Conservation (phyloP, 331 rosid genomes). For the Rosa hybrid region DNA sequence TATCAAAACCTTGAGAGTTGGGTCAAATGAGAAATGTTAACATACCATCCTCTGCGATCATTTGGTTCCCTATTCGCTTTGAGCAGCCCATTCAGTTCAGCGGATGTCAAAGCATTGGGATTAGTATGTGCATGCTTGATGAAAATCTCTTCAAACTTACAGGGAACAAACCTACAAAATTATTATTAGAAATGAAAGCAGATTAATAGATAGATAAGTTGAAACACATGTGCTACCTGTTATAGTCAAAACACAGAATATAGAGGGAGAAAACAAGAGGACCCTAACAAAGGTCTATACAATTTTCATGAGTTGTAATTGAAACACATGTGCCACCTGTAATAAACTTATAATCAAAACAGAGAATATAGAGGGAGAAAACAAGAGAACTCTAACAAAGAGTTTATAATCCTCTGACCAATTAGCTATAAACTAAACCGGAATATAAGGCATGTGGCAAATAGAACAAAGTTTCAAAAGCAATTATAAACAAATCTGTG, state of each 20-base stretch:
- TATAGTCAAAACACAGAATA: background rate
- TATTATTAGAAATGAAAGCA: background rate
- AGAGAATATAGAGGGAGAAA: background rate
- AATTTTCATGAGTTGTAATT: background rate
- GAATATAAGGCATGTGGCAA: background rate
- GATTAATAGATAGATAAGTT: background rate
- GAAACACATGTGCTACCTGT: background rate
- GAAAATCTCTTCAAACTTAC: constrained; percentile 73
- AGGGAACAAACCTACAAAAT: constrained; percentile 57
- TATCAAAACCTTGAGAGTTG: background rate
- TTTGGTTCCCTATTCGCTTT: constrained; percentile 57
- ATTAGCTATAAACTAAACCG: background rate
- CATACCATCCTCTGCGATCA: constrained; percentile 66
- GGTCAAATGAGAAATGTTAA: background rate
- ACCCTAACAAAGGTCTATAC: background rate
- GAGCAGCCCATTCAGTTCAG: constrained; percentile 53
- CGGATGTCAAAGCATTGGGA: constrained; percentile 58
- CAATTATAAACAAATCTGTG: background rate
- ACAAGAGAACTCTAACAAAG: background rate
- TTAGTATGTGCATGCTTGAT: constrained; percentile 48
- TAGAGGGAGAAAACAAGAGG: background rate
- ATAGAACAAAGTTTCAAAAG: background rate
- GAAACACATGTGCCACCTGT: background rate
- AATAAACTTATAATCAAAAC: background rate
- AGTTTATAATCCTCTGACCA: background rate